Evolutionary conservation across 441 rosid species (phyloP), one percentile per base, ranked within the genome.

Genomic region (Populus hybrid): DNA sequence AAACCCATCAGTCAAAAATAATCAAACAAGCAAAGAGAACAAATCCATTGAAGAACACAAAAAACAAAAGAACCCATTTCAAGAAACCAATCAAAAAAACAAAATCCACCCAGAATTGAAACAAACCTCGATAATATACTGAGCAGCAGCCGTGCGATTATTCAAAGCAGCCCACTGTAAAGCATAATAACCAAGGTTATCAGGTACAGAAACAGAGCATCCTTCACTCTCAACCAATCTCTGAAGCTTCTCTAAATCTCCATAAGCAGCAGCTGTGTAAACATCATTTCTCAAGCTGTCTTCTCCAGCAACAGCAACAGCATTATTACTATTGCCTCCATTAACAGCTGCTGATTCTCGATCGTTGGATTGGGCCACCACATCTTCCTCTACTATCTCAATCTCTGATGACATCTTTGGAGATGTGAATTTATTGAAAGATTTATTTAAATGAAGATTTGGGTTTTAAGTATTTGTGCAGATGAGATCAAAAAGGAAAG

Each of bases 81-180:
- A 69, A 34, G 28, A 70, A 72, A 3, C 18, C 28, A 53, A 34
- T n/a, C 20, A 42, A 9, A 6, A 21, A 64, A 10, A 5, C 4
- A 34, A 6, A 21, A 14, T 40, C 50, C 50, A 40, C 50, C 14
- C 50, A 40, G 50, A 40, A 10, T 1, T 94, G 46, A 6, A 34
- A 57, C 28, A 53, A 78, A 96, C 99, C 97, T 89, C 94, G 57
- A 96, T 89, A 69, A 96, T 92, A 79, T 87, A 96, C 86, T 96
- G 98, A 69, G 98, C 96, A 83, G 93, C 97, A 24, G 91, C 98
- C 46, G 90, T 87, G 53, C 98, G 90, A 74, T 96, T 93, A 80
- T 96, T 96, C 85, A 96, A 89, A 26, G 98, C 98, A 18, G 97
- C 97, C 99, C 97, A 94, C 83, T 95, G 98, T 59, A 95, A 88